A percentile compares a stretch with the other conserved stretches of the same genome.
Conservation (phyloP, 176 grass and related monocot species). For the Rhynchospora tenuis region DNA sequence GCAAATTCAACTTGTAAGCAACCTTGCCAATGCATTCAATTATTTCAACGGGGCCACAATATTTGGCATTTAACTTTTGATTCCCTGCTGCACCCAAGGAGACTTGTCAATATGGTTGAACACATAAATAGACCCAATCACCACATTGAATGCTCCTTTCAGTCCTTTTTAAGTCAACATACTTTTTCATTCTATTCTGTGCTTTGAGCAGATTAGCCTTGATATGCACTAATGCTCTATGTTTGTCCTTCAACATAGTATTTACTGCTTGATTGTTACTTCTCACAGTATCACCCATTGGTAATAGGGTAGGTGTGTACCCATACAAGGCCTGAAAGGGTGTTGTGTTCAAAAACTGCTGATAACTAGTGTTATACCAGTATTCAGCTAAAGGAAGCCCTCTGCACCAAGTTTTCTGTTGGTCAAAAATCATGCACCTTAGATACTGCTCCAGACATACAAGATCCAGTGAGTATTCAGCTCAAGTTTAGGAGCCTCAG, state of each 20-base stretch:
- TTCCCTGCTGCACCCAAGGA: accelerated
- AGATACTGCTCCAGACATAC: too few relatives aligned
- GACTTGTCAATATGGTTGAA: background rate
- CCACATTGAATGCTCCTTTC: background rate
- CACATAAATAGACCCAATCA: background rate
- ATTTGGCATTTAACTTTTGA: background rate
- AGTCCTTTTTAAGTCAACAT: background rate
- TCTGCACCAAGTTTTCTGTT: background rate
- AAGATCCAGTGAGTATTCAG: too few relatives aligned
- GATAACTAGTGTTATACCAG: background rate
- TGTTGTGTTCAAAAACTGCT: background rate
- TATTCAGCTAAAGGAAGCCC: background rate
- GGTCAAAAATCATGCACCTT: background rate
- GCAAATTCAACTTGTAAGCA: background rate
- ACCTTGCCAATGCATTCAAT: accelerated
- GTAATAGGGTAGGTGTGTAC: background rate
- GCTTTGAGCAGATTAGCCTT: background rate
- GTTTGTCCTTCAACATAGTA: background rate
- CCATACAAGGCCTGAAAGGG: background rate
- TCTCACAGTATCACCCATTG: too few relatives aligned
- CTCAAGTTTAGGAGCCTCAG: too few relatives aligned
- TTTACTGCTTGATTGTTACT: background rate
- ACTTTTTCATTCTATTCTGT: background rate
- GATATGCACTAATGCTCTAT: background rate
- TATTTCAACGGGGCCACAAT: background rate